Base-by-base conservation (phyloP, 1,284 basidiomycete genomes). In the Ceratobasidium sp. region DNA sequence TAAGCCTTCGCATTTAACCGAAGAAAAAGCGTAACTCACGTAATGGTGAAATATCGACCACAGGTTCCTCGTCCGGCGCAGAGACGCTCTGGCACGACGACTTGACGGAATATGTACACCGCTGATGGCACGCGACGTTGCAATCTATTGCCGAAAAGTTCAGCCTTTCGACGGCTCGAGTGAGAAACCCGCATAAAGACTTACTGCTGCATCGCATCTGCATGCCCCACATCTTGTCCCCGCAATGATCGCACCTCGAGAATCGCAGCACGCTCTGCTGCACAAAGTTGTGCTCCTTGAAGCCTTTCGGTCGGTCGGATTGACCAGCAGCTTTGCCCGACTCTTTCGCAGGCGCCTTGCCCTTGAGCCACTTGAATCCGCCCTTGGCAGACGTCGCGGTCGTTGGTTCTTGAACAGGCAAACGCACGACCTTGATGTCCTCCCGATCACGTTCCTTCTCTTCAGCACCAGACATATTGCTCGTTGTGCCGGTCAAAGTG, bases 221-320 rank as follows among this genome's bases (percentile, higher is more conserved):
- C 49, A 97, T 91, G 5, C 97, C 97, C 96, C 97, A 99, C 92
- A 99, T 92, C 87, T 98, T 99, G 82, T 99, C 98, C 51, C 92
- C 92, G 83, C 97, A 99, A 76, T 97, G 92, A 82, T 99, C 96
- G 83, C 97, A 99, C 60, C 95, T 88, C 20, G 94, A 92, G 76
- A 98, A 94, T 42, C 96, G 90, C 78, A 99, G 86, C 28, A 96
- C 90, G 81, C 92, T 97, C 81, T 95, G 87, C 78, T 94, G 95
- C 83, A 96, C 94, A 87, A 99, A 99, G 77, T 89, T 89, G 83
- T 99, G 97, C 78, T 93, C 91, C 77, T 64, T 76, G 61, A 65
- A 56, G 33, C 74, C 61, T 33, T 61, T 65, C 23, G 74, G 81
- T 47, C 83, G 80, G 17, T 80, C 79, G 4, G 28, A 31, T 15